Evolutionary conservation across 2,329 filamentous ascomycete species (phyloP), one percentile per base, ranked within the genome.

Genomic region (Microdochium trichocladiopsis): DNA sequence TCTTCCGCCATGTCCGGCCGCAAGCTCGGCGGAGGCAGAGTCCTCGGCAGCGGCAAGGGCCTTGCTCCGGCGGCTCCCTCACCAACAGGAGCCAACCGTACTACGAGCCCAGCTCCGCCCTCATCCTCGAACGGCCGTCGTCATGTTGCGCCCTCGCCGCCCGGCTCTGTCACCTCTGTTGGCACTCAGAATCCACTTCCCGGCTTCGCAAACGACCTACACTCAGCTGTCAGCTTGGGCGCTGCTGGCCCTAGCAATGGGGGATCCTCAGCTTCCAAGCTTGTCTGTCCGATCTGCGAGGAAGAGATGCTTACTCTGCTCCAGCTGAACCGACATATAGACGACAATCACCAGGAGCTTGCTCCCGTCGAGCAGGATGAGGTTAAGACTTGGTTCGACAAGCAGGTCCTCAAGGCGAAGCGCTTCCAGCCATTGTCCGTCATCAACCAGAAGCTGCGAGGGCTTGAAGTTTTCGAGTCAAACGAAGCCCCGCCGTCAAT

Each of bases 291-390:
- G n/a, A 99, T 99, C 66, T 99, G 94, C 71, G 91, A 86, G 61
- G 95, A 97, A 72, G 92, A 96, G 70, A 99, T 99, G 94, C 79
- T 97, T 64, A 97, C 94, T 14, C 73, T 99, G 49, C 74, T 99
- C 37, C 94, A 99, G 72, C 75, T 99, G 41, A 97, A 99, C 66
- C 84, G 85, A 61, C 80, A 84, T 59, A 81, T 96, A 64, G 92
- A 96, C 72, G 92, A 96, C 66, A 84, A 77, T 56, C 92, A 96
- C 72, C 88, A 92, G 67, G 92, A 96, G 64, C 80, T 96, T 14
- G 88, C 95, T 65, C 88, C 89, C 57, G 81, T 90, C 55, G 86
- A 91, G 65, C 92, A 96, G 66, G 90, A 96, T 69, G 90, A 96
- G 70, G 91, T 96, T 61, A 95, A 95, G 73, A 93, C 91, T 41